phyloP scores from a whole-genome alignment of 2,329 filamentous ascomycete genomes.

The Elsinoe fawcettii region DNA sequence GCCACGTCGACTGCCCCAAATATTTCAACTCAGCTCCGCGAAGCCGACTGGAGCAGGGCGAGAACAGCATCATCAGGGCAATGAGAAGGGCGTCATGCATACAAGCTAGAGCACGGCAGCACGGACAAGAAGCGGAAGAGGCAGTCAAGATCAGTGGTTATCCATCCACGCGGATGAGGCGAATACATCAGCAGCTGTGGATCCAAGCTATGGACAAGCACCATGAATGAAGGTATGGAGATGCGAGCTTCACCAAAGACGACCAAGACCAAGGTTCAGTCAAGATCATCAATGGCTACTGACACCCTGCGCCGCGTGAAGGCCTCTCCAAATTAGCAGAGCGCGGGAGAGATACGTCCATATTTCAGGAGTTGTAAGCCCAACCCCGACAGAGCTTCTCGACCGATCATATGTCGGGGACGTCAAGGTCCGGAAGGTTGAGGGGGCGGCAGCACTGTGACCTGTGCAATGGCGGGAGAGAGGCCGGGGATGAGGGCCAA shows the following conservation, averaged over 20 bases:
- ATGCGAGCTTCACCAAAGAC: neutral
- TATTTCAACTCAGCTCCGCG: no score
- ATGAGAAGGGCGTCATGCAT: no score
- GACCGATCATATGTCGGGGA: neutral
- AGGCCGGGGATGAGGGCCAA: neutral
- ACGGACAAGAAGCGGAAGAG: no score
- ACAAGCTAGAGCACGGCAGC: no score
- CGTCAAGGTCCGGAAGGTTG: neutral
- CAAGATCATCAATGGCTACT: neutral
- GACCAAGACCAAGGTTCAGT: neutral
- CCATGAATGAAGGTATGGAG: neutral
- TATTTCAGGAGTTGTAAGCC: neutral
- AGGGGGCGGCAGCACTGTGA: neutral
- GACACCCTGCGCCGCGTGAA: neutral
- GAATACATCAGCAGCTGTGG: no score
- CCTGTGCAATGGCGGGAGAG: neutral
- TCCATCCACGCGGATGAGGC: no score
- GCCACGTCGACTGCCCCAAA: no score
- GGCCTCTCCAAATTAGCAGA: neutral
- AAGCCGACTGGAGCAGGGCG: no score
- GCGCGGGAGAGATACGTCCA: neutral
- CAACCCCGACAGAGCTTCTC: neutral
- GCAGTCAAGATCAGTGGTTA: no score
- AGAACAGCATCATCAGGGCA: no score
- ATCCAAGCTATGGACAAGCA: no score